These are phyloP conservation scores for Nicotiana sylvestris DNA, from an alignment of 257 asterid species.

Conservation along the genomic window DNA sequence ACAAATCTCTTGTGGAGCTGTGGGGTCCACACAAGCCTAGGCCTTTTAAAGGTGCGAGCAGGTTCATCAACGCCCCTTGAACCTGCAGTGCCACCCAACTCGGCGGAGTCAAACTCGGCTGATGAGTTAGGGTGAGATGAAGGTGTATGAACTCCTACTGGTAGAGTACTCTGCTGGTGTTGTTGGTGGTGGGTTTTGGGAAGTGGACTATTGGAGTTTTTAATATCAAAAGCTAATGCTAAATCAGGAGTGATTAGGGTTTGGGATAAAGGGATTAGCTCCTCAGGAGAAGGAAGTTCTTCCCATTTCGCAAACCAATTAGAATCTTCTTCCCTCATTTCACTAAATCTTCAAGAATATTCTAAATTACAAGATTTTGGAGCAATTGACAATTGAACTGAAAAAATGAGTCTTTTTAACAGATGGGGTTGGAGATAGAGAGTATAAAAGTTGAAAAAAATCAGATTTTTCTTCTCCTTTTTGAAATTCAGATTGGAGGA, in stretches of 20 bases:
- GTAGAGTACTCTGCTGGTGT: slow-evolving; percentile 28
- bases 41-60: slow-evolving; percentile 40
- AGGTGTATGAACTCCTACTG: slow-evolving; percentile 32
- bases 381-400: neutral
- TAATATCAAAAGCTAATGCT: slow-evolving; percentile 64
- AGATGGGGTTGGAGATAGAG: too few relatives aligned
- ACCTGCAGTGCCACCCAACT: slow-evolving; percentile 38
- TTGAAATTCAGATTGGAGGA: neutral
- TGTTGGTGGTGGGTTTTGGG: slow-evolving; percentile 25
- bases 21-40: slow-evolving; percentile 52
- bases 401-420: neutral
- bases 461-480: neutral
- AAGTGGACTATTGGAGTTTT: slow-evolving; percentile 33
- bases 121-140: slow-evolving; percentile 56
- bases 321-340: slow-evolving; percentile 79
- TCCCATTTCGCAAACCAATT: slow-evolving; percentile 88
- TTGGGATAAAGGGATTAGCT: slow-evolving; percentile 67
- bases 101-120: slow-evolving; percentile 61
- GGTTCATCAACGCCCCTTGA: slow-evolving; percentile 34
- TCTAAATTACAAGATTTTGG: neutral
- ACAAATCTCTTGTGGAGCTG: slow-evolving; percentile 53
- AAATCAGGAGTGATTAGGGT: slow-evolving; percentile 76
- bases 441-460: neutral
- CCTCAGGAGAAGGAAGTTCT: slow-evolving; percentile 76
- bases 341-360: neutral